Percentiles rank a stretch among this genome's conserved stretches.
phyloP scores from a whole-genome alignment of 331 rosid genomes.

The Acacia concinna region DNA sequence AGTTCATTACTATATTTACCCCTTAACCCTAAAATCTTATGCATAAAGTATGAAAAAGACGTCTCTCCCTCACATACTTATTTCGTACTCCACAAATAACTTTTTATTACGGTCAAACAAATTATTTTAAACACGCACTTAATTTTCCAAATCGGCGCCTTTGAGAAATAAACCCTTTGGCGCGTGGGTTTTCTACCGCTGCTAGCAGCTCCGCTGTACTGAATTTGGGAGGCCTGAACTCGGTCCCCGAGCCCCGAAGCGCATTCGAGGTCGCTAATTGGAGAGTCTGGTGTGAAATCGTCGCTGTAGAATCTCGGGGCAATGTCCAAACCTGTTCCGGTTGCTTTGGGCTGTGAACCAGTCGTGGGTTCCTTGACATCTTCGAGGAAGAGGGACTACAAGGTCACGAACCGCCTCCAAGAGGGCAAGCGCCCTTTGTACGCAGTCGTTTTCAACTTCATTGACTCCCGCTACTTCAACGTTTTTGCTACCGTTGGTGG shows the following conservation, averaged over 20 bases:
- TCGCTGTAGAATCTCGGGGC: neutral
- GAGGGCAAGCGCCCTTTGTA: conserved; percentile 91
- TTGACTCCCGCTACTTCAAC: conserved; percentile 69
- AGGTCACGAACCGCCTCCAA: conserved; percentile 86
- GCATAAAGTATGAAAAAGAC: too few relatives aligned
- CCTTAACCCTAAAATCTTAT: too few relatives aligned
- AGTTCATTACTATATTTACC: too few relatives aligned
- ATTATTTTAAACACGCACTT: too few relatives aligned
- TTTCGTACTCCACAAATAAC: too few relatives aligned
- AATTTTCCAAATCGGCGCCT: neutral
- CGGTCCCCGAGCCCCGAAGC: neutral
- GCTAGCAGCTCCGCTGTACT: neutral
- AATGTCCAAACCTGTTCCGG: conserved; percentile 52
- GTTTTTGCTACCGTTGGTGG: conserved; percentile 96
- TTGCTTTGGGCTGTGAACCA: conserved; percentile 72
- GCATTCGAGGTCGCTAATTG: neutral
- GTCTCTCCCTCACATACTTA: too few relatives aligned
- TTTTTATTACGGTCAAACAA: too few relatives aligned
- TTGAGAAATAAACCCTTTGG: neutral
- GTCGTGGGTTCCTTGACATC: conserved; percentile 60
- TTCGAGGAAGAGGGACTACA: conserved; percentile 68
- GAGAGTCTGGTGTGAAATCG: too few relatives aligned
- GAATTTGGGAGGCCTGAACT: neutral
- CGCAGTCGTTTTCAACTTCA: conserved; percentile 76
- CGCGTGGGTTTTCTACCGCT: neutral